Conservation (phyloP, 208 protist species). For the Willaertia magna region DNA sequence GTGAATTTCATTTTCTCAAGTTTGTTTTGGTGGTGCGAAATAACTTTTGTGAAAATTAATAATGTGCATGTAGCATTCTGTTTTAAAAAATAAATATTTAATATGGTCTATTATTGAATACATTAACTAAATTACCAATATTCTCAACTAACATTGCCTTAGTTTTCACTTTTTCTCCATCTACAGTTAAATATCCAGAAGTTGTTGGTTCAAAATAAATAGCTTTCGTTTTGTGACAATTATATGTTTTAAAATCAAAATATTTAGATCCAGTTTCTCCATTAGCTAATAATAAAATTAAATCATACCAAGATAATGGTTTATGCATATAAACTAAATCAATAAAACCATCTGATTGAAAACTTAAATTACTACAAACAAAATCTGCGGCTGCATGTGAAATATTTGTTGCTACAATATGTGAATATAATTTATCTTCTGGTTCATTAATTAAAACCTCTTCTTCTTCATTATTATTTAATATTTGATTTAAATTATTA, state of each 20-base stretch:
- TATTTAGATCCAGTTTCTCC: neutral
- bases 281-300: neutral
- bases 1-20: too few species aligned
- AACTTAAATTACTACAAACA: neutral
- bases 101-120: too few species aligned
- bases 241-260: too few species aligned
- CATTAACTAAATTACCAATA: too few species aligned
- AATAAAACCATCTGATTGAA: neutral
- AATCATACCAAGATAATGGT: neutral
- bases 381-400: neutral
- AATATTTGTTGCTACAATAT: neutral
- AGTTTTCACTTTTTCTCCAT: neutral
- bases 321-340: neutral
- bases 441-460: neutral
- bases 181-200: neutral
- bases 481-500: too few species aligned
- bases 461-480: too few species aligned
- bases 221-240: neutral
- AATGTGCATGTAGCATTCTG: too few species aligned
- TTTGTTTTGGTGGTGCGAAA: too few species aligned
- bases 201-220: neutral
- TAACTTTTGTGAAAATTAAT: too few species aligned
- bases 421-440: neutral
- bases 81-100: too few species aligned
- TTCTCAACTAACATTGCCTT: neutral